Conservation (phyloP, 352 stramenopile species). For the Pythium chondricola region DNA sequence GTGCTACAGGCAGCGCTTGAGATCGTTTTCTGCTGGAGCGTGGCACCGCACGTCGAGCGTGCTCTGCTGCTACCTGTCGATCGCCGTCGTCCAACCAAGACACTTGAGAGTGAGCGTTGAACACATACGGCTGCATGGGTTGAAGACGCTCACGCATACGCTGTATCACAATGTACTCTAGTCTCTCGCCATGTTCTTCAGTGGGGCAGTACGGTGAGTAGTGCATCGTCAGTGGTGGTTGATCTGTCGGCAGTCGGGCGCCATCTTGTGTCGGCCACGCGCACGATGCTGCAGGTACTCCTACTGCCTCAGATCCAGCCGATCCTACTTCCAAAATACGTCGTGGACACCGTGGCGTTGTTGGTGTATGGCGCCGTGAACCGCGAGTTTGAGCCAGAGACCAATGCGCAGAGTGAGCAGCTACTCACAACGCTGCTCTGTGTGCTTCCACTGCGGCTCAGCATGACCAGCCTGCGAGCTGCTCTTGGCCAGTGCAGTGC, state of each 20-base stretch:
- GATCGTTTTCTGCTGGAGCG: slow-evolving; percentile 66
- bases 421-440: slow-evolving; percentile 36
- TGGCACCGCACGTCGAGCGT: slow-evolving; percentile 39
- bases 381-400: slow-evolving; percentile 2
- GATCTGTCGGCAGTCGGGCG: slow-evolving; percentile 3
- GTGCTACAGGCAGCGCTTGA: slow-evolving; percentile 74
- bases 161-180: slow-evolving; percentile 12
- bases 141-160: too few species aligned
- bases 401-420: slow-evolving; percentile 29
- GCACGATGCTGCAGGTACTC: slow-evolving; percentile 51
- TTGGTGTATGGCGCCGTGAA: slow-evolving; percentile 45
- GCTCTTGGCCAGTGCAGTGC: slow-evolving; percentile 42
- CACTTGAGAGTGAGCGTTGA: slow-evolving; percentile 54
- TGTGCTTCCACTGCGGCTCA: slow-evolving; percentile 55
- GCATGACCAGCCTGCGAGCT: slow-evolving; percentile 68
- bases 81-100: slow-evolving; percentile 68
- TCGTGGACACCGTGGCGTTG: slow-evolving; percentile 63
- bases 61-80: slow-evolving; percentile 54
- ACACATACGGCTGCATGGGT: too few species aligned
- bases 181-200: slow-evolving; percentile 49
- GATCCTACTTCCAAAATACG: slow-evolving; percentile 76
- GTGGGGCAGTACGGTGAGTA: slow-evolving; percentile 21
- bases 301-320: slow-evolving; percentile 68
- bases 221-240: background rate
- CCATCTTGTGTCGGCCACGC: slow-evolving; percentile 37